Percentiles rank a stretch among this genome's conserved stretches.
phyloP scores from a whole-genome alignment of 768 basidiomycete species.

The Mycena maculata region DNA sequence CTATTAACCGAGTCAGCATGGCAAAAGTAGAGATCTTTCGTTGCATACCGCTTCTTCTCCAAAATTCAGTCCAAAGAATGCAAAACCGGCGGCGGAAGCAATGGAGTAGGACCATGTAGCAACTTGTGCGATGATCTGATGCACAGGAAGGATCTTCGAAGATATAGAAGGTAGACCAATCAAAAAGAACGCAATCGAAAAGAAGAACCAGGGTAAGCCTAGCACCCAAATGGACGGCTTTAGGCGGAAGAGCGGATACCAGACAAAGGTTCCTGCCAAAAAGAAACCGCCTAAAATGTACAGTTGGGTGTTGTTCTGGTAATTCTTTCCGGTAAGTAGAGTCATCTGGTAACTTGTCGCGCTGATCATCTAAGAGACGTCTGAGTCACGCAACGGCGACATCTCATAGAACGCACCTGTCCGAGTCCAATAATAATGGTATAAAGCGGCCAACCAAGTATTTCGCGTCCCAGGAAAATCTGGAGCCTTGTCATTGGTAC shows the following conservation, averaged over 20 bases:
- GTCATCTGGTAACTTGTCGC: conserved; percentile 97
- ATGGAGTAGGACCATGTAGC: conserved; percentile 94
- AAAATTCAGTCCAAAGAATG: conserved; percentile 96
- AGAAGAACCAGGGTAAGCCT: conserved; percentile 91
- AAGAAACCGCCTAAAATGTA: conserved; percentile 92
- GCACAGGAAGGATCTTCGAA: conserved; percentile 65
- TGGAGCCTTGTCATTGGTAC: conserved; percentile 88
- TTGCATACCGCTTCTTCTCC: conserved; percentile 91
- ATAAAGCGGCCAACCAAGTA: conserved; percentile 92
- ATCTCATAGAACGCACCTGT: conserved; percentile 48
- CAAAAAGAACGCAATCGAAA: conserved; percentile 89
- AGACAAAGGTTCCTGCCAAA: conserved; percentile 84
- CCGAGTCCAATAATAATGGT: conserved; percentile 89
- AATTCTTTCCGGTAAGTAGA: conserved; percentile 87
- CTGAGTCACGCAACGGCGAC: too few relatives aligned
- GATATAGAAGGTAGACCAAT: conserved; percentile 88
- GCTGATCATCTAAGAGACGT: conserved; percentile 68
- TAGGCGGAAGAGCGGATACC: conserved; percentile 91
- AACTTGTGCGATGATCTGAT: conserved; percentile 72
- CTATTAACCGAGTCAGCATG: conserved; percentile 47
- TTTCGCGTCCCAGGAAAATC: conserved; percentile 82
- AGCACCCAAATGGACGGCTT: conserved; percentile 91
- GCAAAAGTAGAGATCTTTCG: background rate
- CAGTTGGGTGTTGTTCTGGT: conserved; percentile 81
- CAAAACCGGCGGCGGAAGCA: conserved; percentile 91